Conservation (phyloP, 2,329 filamentous ascomycete genomes). For the Claviceps spartinae region DNA sequence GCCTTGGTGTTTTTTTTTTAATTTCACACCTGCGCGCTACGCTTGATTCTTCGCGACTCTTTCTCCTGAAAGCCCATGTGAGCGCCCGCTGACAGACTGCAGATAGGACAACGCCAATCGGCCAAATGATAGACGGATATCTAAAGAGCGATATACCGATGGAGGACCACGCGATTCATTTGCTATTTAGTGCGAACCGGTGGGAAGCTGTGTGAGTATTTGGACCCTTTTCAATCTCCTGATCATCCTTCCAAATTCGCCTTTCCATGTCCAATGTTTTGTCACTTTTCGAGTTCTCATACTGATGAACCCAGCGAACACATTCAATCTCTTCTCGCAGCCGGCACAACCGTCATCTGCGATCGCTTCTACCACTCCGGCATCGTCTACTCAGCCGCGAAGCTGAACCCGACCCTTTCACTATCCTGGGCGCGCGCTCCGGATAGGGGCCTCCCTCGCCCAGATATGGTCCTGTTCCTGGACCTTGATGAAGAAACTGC, state of each 20-base stretch:
- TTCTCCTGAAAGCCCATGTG: no score
- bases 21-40: no score
- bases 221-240: neutral
- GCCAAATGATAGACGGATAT: conserved; percentile 75
- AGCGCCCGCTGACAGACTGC: neutral
- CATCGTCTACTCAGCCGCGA: conserved; percentile 84
- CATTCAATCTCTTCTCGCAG: conserved; percentile 40
- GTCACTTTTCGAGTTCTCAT: neutral
- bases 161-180: conserved; percentile 80
- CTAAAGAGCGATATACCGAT: conserved; percentile 58
- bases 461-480: conserved; percentile 79
- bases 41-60: neutral
- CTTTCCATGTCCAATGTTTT: neutral
- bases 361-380: conserved; percentile 95
- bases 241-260: neutral
- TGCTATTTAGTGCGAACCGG: conserved; percentile 80
- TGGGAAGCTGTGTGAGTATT: conserved; percentile 56
- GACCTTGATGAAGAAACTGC: conserved; percentile 65
- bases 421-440: conserved; percentile 73
- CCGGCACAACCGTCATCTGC: conserved; percentile 65
- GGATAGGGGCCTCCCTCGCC: conserved; percentile 74
- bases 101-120: conserved; percentile 77
- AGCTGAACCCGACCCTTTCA: conserved; percentile 54
- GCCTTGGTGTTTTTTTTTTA: no score
- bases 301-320: conserved; percentile 24